Conservation (phyloP, 768 basidiomycete species). For the Paxillus involutus region DNA sequence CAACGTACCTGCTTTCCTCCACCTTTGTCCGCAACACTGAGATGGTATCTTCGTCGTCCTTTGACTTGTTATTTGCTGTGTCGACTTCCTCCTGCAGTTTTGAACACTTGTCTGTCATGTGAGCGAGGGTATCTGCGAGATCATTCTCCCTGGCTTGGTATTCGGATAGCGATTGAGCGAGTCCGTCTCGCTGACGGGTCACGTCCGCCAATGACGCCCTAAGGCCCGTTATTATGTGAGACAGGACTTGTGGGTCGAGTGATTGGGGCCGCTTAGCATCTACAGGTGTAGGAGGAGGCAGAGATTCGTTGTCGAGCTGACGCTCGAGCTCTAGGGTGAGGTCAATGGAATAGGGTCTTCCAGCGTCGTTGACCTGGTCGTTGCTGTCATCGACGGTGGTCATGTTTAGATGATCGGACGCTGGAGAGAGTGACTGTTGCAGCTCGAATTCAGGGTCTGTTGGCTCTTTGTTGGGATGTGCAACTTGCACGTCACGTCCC, state of each 20-base stretch:
- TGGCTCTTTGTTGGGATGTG: conserved; percentile 10
- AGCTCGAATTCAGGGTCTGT: background rate
- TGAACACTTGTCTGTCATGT: conserved; percentile 66
- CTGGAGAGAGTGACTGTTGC: background rate
- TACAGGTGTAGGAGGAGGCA: conserved; percentile 45
- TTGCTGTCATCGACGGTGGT: conserved; percentile 25
- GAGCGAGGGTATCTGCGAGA: conserved; percentile 60
- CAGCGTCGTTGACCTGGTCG: conserved; percentile 12
- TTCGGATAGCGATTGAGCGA: conserved; percentile 50
- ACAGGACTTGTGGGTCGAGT: conserved; percentile 73
- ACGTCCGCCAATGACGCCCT: conserved; percentile 62
- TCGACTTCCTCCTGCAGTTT: conserved; percentile 56
- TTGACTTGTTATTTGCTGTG: conserved; percentile 47
- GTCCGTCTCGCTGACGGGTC: conserved; percentile 71
- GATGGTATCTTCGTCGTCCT: conserved; percentile 79
- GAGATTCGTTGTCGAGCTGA: conserved; percentile 66
- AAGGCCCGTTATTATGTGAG: conserved; percentile 73
- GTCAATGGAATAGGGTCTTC: conserved; percentile 62
- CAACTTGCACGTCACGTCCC: conserved; percentile 4
- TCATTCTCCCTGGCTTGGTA: conserved; percentile 56
- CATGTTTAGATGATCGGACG: conserved; percentile 22
- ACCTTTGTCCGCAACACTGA: conserved; percentile 76
- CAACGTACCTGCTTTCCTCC: conserved; percentile 76
- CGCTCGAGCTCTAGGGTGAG: conserved; percentile 78
- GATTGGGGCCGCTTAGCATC: conserved; percentile 42